phyloP scores from a whole-genome alignment of 805 yeast species.

The Saturnispora dispora region DNA sequence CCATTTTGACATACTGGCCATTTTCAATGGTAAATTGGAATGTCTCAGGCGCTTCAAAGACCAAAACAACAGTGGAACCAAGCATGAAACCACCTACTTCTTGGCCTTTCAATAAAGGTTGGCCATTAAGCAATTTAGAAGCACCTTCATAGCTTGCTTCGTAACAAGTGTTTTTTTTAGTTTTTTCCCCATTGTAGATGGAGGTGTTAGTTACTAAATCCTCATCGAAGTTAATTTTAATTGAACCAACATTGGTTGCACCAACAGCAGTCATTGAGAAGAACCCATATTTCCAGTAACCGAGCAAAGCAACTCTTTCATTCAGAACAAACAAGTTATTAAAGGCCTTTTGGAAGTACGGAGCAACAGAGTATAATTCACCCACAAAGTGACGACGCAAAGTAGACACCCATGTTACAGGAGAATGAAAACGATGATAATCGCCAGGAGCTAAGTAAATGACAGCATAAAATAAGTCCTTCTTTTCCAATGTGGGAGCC shows the following conservation, averaged over 20 bases:
- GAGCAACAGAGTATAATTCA: constrained; percentile 91
- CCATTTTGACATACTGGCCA: constrained; percentile 80
- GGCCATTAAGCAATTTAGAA: constrained; percentile 67
- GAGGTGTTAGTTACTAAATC: constrained; percentile 77
- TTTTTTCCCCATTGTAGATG: constrained; percentile 44
- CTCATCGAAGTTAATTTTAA: constrained; percentile 83
- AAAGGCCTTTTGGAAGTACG: constrained; percentile 83
- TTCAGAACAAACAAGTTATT: constrained; percentile 83
- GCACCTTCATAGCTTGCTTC: constrained; percentile 90
- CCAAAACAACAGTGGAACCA: constrained; percentile 94
- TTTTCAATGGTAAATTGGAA: constrained; percentile 61
- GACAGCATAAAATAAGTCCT: constrained; percentile 74
- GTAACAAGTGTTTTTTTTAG: constrained; percentile 72
- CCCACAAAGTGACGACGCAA: constrained; percentile 93
- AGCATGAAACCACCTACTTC: constrained; percentile 96
- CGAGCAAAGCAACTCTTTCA: constrained; percentile 90
- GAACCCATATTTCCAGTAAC: constrained; percentile 95
- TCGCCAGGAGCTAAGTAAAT: constrained; percentile 97
- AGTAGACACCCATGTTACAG: constrained; percentile 92
- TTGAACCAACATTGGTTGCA: constrained; percentile 97
- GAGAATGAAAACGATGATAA: constrained; percentile 94
- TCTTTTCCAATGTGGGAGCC: constrained; percentile 31
- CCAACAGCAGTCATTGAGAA: constrained; percentile 99
- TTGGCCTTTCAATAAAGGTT: constrained; percentile 82
- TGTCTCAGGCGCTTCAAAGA: constrained; percentile 86